Evolutionary conservation across 108 stramenopile species (phyloP), one percentile per base, ranked within the genome.

Genomic region (Discostella pseudostelligera): DNA sequence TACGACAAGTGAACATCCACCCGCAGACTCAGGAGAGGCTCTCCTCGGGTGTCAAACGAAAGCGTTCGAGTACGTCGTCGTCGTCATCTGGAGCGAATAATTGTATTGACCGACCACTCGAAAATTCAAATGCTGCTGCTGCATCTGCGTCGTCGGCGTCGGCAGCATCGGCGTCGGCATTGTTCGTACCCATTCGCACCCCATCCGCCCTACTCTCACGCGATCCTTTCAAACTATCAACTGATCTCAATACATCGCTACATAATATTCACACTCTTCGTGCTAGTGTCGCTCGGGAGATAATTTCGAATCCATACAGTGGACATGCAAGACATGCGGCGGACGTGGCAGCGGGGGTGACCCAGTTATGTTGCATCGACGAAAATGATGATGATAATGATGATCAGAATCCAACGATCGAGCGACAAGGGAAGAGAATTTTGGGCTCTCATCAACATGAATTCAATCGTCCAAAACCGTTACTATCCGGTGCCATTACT

Each of bases 131-230:
- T 24, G 8, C 6, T 44, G 12, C 42, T 20, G 39, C 45, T 20
- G 24, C 22, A 14, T 16, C n/a, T n/a, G n/a, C n/a, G n/a, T n/a
- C n/a, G n/a, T n/a, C n/a, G n/a, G n/a, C 50, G 29, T n/a, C 62
- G 1, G 35, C 55, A 10, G 7, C 65, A 19, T 36, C 73, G 35
- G 7, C 58, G n/a, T n/a, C n/a, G n/a, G n/a, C n/a, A n/a, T n/a
- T n/a, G 28, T 54, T 59, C 48, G 19, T 50, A n/a, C 61, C 74
- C 35, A 63, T 76, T 11, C 59, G 56, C 25, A 76, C 75, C 12
- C 75, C 75, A 36, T 76, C 75, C 14, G 75, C 75, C 22, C 75
- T 76, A 39, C 67, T 76, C 49, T 55, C 75, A 16, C 75, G 75
- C 3, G 67, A 76, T 56, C 67, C 68, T 0, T n/a, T 37, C 57